A percentile compares a stretch with the other conserved stretches of the same genome.
These are phyloP conservation scores for Liquidambar formosana DNA, from an alignment of 164 flowering plant genomes.

Conservation along the genomic window DNA sequence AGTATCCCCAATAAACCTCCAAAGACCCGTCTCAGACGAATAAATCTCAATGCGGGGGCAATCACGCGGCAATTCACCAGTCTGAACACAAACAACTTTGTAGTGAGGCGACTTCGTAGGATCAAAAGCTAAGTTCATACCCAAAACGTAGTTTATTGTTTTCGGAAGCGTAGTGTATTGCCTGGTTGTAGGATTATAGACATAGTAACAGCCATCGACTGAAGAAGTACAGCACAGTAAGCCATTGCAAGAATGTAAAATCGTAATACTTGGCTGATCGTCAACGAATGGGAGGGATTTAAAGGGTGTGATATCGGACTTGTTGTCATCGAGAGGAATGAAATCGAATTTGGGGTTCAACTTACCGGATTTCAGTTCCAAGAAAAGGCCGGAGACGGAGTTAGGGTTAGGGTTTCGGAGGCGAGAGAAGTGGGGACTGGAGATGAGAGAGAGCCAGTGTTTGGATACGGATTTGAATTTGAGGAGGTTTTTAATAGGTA, in stretches of 20 bases:
- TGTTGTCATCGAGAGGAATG: slow-evolving; percentile 1
- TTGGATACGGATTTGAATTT: slow-evolving; percentile 27
- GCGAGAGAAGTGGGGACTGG: slow-evolving; percentile 21
- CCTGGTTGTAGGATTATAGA: slow-evolving; percentile 25
- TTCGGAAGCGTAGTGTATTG: slow-evolving; percentile 15
- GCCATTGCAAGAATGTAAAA: slow-evolving; percentile 29
- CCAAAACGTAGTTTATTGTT: neutral
- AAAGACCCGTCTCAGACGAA: slow-evolving; percentile 13
- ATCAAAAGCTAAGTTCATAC: slow-evolving; percentile 17
- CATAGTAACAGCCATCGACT: neutral
- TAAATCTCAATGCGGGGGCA: slow-evolving; percentile 29
- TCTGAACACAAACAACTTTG: slow-evolving; percentile 22
- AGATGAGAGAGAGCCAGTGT: slow-evolving; percentile 27
- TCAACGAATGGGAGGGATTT: neutral
- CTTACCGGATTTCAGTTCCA: neutral
- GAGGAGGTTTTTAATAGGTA: slow-evolving; percentile 25
- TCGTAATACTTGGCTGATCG: neutral
- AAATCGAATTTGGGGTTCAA: neutral
- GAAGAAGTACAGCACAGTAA: slow-evolving; percentile 3
- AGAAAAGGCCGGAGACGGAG: slow-evolving; percentile 17
- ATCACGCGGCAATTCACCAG: neutral
- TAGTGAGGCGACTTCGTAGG: slow-evolving; percentile 22
- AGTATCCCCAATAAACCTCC: slow-evolving; percentile 10
- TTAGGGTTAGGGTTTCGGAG: neutral
- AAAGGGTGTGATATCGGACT: slow-evolving; percentile 4